Evolutionary conservation across 768 basidiomycete genomes (phyloP).

Genomic region (Thelephora ganbajun): DNA sequence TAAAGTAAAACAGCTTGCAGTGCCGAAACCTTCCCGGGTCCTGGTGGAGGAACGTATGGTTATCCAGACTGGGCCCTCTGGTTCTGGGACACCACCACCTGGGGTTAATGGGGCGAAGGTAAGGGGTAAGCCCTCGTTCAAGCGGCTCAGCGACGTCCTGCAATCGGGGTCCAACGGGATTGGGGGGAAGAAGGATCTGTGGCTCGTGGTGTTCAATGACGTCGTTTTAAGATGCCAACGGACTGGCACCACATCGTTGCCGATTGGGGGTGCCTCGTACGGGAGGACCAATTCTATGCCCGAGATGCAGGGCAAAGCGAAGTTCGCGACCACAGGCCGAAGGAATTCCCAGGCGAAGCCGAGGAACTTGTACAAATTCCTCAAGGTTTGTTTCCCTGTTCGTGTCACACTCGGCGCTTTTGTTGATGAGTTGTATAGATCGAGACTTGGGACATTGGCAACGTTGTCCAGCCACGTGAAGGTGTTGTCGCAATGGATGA

Average conservation of each 20-base stretch:
- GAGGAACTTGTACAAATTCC: constrained; percentile 85
- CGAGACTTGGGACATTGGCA: constrained; percentile 77
- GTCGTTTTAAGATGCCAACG: constrained; percentile 87
- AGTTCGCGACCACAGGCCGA: constrained; percentile 73
- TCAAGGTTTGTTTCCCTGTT: constrained; percentile 44
- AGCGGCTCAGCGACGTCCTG: constrained; percentile 82
- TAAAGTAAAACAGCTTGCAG: constrained; percentile 81
- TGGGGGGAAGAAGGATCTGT: constrained; percentile 72
- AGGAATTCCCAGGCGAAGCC: constrained; percentile 67
- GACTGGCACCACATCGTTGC: constrained; percentile 77
- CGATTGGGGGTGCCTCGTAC: constrained; percentile 52
- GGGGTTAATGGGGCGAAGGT: constrained; percentile 70
- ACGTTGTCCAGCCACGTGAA: constrained; percentile 59
- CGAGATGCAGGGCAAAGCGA: constrained; percentile 72
- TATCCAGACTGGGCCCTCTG: constrained; percentile 16
- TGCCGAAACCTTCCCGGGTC: constrained; percentile 80
- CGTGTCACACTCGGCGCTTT: constrained; percentile 1
- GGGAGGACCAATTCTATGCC: constrained; percentile 66
- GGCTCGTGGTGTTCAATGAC: constrained; percentile 94
- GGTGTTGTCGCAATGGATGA: constrained; percentile 87
- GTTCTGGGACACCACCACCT: constrained; percentile 18
- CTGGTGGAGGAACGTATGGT: constrained; percentile 71
- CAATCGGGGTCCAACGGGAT: constrained; percentile 33
- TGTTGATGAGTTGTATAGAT: constrained; percentile 31
- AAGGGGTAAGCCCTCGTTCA: constrained; percentile 77